These are phyloP conservation scores for Trapa bicornis DNA, from an alignment of 345 rosid species.

Conservation along the genomic window DNA sequence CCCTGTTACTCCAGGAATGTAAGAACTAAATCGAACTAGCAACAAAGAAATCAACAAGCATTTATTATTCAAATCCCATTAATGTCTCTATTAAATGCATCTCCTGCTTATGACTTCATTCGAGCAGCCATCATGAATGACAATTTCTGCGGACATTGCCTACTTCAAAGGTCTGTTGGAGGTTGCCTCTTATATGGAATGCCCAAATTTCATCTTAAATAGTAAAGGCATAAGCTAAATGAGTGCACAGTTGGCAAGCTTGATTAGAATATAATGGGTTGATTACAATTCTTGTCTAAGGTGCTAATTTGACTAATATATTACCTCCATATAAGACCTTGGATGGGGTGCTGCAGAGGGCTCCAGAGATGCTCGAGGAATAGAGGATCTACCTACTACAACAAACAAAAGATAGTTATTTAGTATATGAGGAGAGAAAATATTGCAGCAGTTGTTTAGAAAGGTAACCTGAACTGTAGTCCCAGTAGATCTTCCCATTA, in stretches of 20 bases:
- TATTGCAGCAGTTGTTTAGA: not conserved
- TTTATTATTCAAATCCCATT: not conserved
- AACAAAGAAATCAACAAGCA: too few relatives aligned
- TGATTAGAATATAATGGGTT: too few relatives aligned
- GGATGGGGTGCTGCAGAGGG: too few relatives aligned
- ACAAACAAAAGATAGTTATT: not conserved
- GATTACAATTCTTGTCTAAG: too few relatives aligned
- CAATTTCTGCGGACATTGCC: too few relatives aligned
- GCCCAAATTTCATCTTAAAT: not conserved
- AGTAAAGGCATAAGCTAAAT: not conserved
- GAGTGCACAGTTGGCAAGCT: not conserved
- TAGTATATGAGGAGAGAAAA: too few relatives aligned
- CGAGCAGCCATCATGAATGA: too few relatives aligned
- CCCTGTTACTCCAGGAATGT: not conserved
- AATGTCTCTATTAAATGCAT: not conserved
- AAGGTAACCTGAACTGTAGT: constrained; percentile 47
- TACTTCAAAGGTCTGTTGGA: not conserved
- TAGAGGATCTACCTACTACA: constrained; percentile 51
- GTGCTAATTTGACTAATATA: too few relatives aligned
- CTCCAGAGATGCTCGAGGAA: constrained; percentile 48
- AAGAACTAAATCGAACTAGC: not conserved
- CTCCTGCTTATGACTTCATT: too few relatives aligned
- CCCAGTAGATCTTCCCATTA: constrained; percentile 49
- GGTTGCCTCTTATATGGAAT: not conserved
- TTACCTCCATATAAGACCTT: too few relatives aligned